These are phyloP conservation scores for Kwoniella newhampshirensis DNA, from an alignment of 768 basidiomycete species.

Conservation along the genomic window DNA sequence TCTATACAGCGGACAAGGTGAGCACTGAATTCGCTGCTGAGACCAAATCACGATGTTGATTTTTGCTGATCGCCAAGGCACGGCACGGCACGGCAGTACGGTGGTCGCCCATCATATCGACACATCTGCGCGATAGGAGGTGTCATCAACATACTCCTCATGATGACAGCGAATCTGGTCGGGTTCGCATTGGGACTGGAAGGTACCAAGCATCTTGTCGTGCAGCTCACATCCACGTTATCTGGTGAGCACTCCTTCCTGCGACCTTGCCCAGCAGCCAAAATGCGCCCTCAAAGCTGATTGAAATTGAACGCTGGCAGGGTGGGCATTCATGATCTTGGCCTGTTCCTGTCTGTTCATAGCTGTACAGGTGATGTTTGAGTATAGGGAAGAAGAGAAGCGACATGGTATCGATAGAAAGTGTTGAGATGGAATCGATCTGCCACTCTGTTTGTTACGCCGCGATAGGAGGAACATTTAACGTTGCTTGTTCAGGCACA, in stretches of 20 bases:
- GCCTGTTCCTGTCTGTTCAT: conserved; percentile 71
- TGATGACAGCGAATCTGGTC: conserved; percentile 90
- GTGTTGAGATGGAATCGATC: conserved; percentile 51
- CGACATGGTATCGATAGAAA: conserved; percentile 61
- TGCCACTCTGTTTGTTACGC: too few relatives aligned
- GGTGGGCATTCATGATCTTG: conserved; percentile 64
- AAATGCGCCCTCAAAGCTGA: too few relatives aligned
- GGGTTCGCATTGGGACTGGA: conserved; percentile 91
- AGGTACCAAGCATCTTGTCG: conserved; percentile 67
- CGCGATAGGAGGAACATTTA: too few relatives aligned
- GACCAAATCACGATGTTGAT: too few relatives aligned
- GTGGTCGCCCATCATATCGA: conserved; percentile 71
- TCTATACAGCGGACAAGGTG: conserved; percentile 69
- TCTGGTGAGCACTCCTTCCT: conserved; percentile 61
- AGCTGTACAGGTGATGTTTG: conserved; percentile 89
- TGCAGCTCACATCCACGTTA: conserved; percentile 64
- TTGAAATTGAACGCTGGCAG: too few relatives aligned
- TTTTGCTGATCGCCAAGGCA: too few relatives aligned
- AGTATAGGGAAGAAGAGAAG: conserved; percentile 81
- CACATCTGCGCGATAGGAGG: conserved; percentile 80
- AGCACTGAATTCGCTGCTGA: conserved; percentile 42
- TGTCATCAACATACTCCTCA: conserved; percentile 76
- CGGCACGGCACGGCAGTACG: conserved; percentile 68
- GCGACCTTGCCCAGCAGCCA: too few relatives aligned
- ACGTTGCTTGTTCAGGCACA: too few relatives aligned